Evolutionary conservation across 768 basidiomycete species (phyloP), one percentile per base, ranked within the genome.

Genomic region (Pisolithus orientalis): DNA sequence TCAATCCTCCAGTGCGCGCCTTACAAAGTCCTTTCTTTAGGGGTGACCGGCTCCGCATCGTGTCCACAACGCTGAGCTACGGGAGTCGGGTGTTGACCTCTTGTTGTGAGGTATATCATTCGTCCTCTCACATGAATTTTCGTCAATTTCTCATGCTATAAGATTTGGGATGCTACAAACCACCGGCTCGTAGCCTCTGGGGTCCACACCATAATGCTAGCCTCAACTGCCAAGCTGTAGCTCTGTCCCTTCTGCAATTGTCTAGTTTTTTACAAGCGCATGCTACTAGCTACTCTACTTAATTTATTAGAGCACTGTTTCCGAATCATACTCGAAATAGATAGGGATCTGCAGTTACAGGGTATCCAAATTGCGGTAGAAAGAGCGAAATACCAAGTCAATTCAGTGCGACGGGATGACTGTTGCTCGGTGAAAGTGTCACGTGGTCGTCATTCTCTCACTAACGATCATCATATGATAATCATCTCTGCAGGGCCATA

Each of bases 161-260:
- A 83, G 82, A 77, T 84, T 29, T 83, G 81, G 82, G 82, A 77
- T 49, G 63, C 63, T 9, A 80, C 76, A 2, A 68, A 73, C 53
- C 75, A 73, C 52, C 75, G 79, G 13, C 65, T 84, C 4, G 76
- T 80, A 10, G 76, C 75, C 5, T 80, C 81, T 1, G 81, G 78
- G 1, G 71, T 75, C 1, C 80, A 82, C 43, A 71, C 76, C 50
- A 82, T 80, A 54, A 81, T 82, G 80, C 59, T 65, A 25, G 74
- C 80, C 1, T 77, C 79, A 9, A 28, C 46, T 17, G 59, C 53
- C 42, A 65, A 25, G 1, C 44, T 13, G 6, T 34, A 50, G 17
- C 21, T 21, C 21, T 21, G 21, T 21, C 21, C 21, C 21, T 21
- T 21, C 21, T 21, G 21, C 21, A 21, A 24, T 34, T n/a, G 25